A percentile compares a stretch with the other conserved stretches of the same genome.
phyloP scores from a whole-genome alignment of 768 basidiomycete genomes.

The Xerocomus brunneocitrinus region DNA sequence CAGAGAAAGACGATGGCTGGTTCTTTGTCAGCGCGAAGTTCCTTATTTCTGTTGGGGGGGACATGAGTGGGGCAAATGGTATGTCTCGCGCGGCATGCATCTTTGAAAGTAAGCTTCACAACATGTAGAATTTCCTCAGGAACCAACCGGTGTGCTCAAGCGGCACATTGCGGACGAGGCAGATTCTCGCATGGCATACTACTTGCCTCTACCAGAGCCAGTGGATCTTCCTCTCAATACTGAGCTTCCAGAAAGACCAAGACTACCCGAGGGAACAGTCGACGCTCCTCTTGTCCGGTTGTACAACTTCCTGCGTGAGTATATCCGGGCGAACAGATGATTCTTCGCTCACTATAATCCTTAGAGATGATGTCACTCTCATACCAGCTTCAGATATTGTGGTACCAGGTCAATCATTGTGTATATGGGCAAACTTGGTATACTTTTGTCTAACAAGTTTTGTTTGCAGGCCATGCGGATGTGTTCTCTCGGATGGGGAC shows the following conservation, averaged over 20 bases:
- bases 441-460: background rate
- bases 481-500: conserved; percentile 82
- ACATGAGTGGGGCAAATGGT: conserved; percentile 71
- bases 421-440: background rate
- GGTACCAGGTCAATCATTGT: conserved; percentile 54
- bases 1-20: conserved; percentile 70
- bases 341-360: background rate
- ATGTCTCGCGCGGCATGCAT: background rate
- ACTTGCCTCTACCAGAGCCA: conserved; percentile 47
- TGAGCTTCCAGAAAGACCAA: conserved; percentile 39
- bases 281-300: conserved; percentile 83
- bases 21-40: conserved; percentile 81
- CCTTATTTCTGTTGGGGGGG: conserved; percentile 67
- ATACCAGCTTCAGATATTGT: conserved; percentile 88
- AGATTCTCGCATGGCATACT: conserved; percentile 60
- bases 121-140: conserved; percentile 63
- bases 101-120: background rate
- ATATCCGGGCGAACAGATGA: background rate
- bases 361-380: conserved; percentile 88
- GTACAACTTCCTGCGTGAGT: conserved; percentile 86
- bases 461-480: conserved; percentile 58
- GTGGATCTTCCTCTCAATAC: conserved; percentile 38
- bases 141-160: conserved; percentile 57
- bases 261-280: conserved; percentile 56
- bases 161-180: conserved; percentile 71